Evolutionary conservation across 2,329 filamentous ascomycete genomes (phyloP).

Genomic region (Phymatotrichopsis omnivora): DNA sequence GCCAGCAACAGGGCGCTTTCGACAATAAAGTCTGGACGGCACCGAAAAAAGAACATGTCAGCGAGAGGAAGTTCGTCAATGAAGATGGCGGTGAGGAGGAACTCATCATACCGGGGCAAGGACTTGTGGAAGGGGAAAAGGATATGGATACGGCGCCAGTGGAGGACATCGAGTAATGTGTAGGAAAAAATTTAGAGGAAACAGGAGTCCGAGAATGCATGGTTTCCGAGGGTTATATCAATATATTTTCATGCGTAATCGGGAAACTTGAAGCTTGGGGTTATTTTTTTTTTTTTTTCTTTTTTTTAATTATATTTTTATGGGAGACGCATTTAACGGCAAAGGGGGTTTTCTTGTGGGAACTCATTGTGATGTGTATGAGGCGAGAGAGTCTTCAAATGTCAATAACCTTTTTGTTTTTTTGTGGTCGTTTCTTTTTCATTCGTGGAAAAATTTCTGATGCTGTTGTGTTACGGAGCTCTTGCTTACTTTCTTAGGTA

Average conservation of each 20-base stretch:
- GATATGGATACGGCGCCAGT: constrained; percentile 26
- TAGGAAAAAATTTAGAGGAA: not conserved
- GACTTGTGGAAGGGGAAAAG: constrained; percentile 17
- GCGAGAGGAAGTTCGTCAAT: constrained; percentile 71
- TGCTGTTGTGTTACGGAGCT: not conserved
- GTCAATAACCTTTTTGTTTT: not conserved
- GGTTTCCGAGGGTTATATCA: not conserved
- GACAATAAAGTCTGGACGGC: constrained; percentile 87
- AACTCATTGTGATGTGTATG: too few species aligned
- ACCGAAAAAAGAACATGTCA: constrained; percentile 58
- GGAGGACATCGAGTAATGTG: constrained; percentile 18
- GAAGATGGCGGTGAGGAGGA: constrained; percentile 60
- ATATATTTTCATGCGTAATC: not conserved
- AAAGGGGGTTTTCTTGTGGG: too few species aligned
- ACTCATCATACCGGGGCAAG: constrained; percentile 53
- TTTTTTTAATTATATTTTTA: not conserved
- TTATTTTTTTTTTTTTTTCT: not conserved
- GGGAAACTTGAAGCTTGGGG: not conserved
- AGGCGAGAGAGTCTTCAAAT: too few species aligned
- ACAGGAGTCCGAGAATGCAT: not conserved
- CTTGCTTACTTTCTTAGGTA: not conserved
- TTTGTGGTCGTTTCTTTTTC: not conserved
- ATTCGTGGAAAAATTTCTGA: too few species aligned
- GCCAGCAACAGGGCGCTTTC: constrained; percentile 71
- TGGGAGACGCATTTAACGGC: too few species aligned